Percentiles rank a stretch among this genome's conserved stretches.
Evolutionary conservation across 768 basidiomycete species (phyloP).

Genomic region (Melanogaster broomeanus): DNA sequence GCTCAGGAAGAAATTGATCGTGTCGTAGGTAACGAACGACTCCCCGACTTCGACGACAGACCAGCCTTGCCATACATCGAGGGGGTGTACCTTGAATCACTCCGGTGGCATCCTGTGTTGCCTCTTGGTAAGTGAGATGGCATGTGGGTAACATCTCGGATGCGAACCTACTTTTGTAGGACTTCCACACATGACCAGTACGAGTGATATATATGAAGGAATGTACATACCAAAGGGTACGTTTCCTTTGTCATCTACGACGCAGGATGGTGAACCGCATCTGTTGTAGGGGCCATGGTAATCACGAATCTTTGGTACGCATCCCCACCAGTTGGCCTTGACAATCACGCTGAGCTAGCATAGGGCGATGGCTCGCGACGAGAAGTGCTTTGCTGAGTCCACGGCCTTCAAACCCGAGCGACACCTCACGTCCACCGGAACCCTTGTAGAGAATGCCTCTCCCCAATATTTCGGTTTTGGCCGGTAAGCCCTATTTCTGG

Average conservation of each 20-base stretch:
- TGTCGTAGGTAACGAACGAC: constrained; percentile 30
- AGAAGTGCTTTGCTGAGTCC: constrained; percentile 51
- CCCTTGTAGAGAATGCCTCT: constrained; percentile 3
- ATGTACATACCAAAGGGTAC: constrained; percentile 33
- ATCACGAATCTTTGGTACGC: constrained; percentile 28
- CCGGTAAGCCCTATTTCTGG: constrained; percentile 15
- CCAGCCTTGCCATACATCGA: constrained; percentile 31
- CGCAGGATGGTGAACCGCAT: not conserved
- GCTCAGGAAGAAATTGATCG: constrained; percentile 34
- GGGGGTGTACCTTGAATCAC: constrained; percentile 31
- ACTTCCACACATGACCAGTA: constrained; percentile 22
- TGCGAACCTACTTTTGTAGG: constrained; percentile 7
- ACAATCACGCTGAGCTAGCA: not conserved
- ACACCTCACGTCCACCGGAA: constrained; percentile 38
- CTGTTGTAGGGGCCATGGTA: constrained; percentile 17
- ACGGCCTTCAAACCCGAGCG: constrained; percentile 57
- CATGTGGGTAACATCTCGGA: not conserved
- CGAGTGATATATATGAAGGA: constrained; percentile 28
- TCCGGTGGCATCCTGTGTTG: constrained; percentile 32
- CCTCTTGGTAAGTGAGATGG: constrained; percentile 25
- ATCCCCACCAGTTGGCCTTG: not conserved
- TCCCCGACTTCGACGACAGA: constrained; percentile 31
- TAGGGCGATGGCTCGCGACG: constrained; percentile 53
- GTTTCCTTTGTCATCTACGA: not conserved
- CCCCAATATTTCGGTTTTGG: constrained; percentile 23